Evolutionary conservation across 2,329 filamentous ascomycete species (phyloP).

Genomic region (Thielaviopsis punctulata): DNA sequence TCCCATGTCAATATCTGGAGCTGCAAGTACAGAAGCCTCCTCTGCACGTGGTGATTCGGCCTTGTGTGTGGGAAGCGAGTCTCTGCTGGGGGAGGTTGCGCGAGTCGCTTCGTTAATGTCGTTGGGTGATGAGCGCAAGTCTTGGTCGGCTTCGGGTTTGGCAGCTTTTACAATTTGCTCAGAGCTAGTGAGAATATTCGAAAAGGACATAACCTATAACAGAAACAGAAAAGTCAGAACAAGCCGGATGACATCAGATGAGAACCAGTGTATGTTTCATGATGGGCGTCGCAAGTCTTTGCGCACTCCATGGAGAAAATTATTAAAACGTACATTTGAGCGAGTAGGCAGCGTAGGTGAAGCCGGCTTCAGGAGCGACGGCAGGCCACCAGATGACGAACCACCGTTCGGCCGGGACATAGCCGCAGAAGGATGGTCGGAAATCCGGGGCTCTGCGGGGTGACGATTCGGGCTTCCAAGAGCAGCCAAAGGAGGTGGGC

Average conservation of each 20-base stretch:
- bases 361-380: slow-evolving; percentile 12
- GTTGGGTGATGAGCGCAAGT: slow-evolving; percentile 3
- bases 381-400: slow-evolving; percentile 9
- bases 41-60: neutral
- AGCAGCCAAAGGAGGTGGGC: slow-evolving; percentile 16
- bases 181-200: slow-evolving; percentile 74
- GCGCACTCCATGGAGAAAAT: neutral
- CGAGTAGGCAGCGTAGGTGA: slow-evolving; percentile 8
- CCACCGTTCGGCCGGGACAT: slow-evolving; percentile 11
- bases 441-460: slow-evolving; percentile 13
- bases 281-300: too few relatives aligned
- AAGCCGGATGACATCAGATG: neutral
- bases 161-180: slow-evolving; percentile 34
- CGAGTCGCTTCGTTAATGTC: slow-evolving; percentile 4
- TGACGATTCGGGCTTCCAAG: slow-evolving; percentile 5
- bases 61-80: neutral
- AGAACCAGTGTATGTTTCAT: neutral
- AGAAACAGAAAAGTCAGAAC: slow-evolving; percentile 4
- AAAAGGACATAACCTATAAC: slow-evolving; percentile 79
- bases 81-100: slow-evolving; percentile 1
- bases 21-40: slow-evolving; percentile 6
- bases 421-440: slow-evolving; percentile 30
- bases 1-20: slow-evolving; percentile 6
- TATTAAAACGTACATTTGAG: slow-evolving; percentile 4
- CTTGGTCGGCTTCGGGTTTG: slow-evolving; percentile 1